Base-by-base conservation (phyloP, 192 early-diverging fungal species). In the Coemansia guatemalensis region DNA sequence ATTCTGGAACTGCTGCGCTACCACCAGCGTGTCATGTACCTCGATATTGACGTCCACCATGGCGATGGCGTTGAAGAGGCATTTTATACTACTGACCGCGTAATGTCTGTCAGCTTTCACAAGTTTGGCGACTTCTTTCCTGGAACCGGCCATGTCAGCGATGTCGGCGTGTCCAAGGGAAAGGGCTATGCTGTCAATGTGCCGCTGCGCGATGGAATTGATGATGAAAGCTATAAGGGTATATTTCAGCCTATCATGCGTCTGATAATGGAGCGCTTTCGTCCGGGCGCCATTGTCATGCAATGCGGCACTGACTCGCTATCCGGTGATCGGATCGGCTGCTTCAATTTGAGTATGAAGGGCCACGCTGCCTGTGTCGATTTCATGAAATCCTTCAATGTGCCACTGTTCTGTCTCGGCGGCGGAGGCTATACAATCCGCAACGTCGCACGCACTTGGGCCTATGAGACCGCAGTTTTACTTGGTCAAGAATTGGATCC, bases 41-140 rank as follows among this genome's bases (percentile, higher is more conserved):
- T n/a, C n/a, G n/a, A n/a, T n/a, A n/a, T n/a, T n/a, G n/a, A n/a
- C n/a, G n/a, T n/a, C n/a, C n/a, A n/a, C n/a, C n/a, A n/a, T n/a
- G n/a, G n/a, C n/a, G n/a, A n/a, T n/a, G n/a, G n/a, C n/a, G n/a
- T n/a, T n/a, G n/a, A n/a, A n/a, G n/a, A n/a, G 77, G 97, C 97
- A 17, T 99, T 99, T 68, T 99, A 97, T 65, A 89, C 91, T 21
- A 97, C 96, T 7, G 97, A 99, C 72, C 88, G 97, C 22, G 97
- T 99, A 23, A 99, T 99, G 97, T 96, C 97, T 8, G 92, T 94
- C 22, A 93, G 91, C 49, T 98, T 99, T 78, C 97, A 99, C 75
- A 97, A 97, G 84, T 96, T 93, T 74, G 97, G 97, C 39, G 93
- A 99, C 63, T 99, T 89, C 58, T 99, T 99, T 68, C 97, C 97